These are phyloP conservation scores for Trametes cubensis DNA, from an alignment of 768 basidiomycete species.

Conservation along the genomic window DNA sequence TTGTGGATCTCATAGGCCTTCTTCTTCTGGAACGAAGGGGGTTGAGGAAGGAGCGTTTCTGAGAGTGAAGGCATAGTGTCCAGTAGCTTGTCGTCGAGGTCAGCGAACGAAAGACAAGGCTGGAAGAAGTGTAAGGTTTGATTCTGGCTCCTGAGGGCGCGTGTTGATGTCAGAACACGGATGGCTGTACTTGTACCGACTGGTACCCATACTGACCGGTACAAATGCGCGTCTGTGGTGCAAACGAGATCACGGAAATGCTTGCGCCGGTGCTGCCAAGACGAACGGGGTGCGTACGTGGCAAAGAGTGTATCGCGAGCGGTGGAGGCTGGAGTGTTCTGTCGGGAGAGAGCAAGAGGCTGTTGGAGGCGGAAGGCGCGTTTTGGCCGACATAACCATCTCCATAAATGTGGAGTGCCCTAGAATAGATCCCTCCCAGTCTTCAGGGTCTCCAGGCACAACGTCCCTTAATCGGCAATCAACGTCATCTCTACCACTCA, in stretches of 20 bases:
- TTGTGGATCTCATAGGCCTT: constrained; percentile 75
- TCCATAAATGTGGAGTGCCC: constrained; percentile 4
- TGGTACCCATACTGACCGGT: background rate
- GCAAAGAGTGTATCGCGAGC: background rate
- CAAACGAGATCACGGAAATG: too few relatives aligned
- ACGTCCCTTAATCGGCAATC: background rate
- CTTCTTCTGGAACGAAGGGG: constrained; percentile 86
- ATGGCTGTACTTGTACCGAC: constrained; percentile 10
- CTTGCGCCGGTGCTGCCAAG: too few relatives aligned
- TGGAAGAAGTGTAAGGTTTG: background rate
- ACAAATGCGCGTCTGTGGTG: background rate
- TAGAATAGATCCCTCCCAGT: constrained; percentile 2
- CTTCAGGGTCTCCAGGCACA: constrained; percentile 9
- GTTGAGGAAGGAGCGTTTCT: constrained; percentile 66
- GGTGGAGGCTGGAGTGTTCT: background rate
- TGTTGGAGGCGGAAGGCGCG: background rate
- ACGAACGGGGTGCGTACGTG: background rate
- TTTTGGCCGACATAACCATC: background rate
- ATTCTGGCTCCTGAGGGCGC: background rate
- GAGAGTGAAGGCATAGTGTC: constrained; percentile 17
- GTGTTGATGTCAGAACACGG: constrained; percentile 10
- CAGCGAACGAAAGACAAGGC: background rate
- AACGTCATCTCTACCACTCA: constrained; percentile 3
- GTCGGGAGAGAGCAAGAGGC: background rate
- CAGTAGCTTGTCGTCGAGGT: background rate